phyloP scores from a whole-genome alignment of 2,329 filamentous ascomycete species.

The Penicillium sclerotiorum region DNA sequence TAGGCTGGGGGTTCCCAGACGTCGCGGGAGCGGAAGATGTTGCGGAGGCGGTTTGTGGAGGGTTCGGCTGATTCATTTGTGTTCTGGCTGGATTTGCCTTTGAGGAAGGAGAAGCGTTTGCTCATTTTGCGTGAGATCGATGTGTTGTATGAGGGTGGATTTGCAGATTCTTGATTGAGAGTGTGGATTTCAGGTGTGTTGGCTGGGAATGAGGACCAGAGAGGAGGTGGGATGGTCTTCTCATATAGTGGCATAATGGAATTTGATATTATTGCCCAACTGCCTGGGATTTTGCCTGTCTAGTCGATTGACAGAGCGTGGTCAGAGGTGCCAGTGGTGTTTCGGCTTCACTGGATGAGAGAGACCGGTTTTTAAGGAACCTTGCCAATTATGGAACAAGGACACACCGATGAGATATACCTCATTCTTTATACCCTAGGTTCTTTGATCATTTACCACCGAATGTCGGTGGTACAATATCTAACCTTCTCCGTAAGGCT shows the following conservation, averaged over 20 bases:
- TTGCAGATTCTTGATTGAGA: not conserved
- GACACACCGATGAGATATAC: not conserved
- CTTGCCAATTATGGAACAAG: not conserved
- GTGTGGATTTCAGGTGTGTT: not conserved
- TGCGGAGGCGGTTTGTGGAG: not conserved
- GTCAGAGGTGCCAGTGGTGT: not conserved
- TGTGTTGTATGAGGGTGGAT: not conserved
- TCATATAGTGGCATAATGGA: conserved; percentile 11
- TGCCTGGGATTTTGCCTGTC: not conserved
- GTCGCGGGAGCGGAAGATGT: not conserved
- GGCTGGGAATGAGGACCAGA: conserved; percentile 20
- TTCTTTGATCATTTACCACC: not conserved
- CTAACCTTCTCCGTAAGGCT: not conserved
- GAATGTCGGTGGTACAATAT: not conserved
- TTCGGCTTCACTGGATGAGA: not conserved
- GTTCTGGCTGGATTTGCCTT: not conserved
- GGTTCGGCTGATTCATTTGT: not conserved
- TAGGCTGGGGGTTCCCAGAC: conserved; percentile 19
- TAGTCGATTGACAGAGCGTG: not conserved
- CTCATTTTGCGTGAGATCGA: not conserved
- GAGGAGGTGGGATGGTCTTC: conserved; percentile 8
- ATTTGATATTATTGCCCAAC: not conserved
- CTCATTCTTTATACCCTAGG: conserved; percentile 4
- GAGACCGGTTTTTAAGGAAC: too few species aligned
- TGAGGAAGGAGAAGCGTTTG: not conserved